Evolutionary conservation across 176 grass and related monocot species (phyloP), one percentile per base, ranked within the genome.

Genomic region (Oryza meyeriana): DNA sequence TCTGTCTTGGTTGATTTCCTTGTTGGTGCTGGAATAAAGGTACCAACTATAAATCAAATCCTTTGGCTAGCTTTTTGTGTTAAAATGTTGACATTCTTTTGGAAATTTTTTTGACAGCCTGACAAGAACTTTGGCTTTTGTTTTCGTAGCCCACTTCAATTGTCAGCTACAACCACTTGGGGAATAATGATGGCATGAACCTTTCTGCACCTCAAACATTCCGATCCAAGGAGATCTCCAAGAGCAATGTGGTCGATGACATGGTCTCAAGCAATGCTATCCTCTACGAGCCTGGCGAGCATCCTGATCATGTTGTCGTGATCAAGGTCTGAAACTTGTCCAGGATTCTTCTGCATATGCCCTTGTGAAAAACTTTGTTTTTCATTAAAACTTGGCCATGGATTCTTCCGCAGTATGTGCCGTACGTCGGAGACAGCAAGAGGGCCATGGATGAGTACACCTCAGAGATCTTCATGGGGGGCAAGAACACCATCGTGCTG

Each of bases 361-460:
- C 18, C 12, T 28, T 32, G 3, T 24, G n/a, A 8, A 57, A 73
- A 18, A 3, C 0, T 12, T 69, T 17, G 10, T 16, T 64, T 63
- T 78, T 17, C 1, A 31, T 31, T 84, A 27, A 74, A 64, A 34
- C 29, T 39, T 84, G 12, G 0, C 5, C 41, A 22, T 59, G n/a
- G 9, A 57, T 75, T 70, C 8, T 76, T 82, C 35, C 80, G 64
- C 77, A 98, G 95, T 95, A 98, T 42, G 95, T 98, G 33, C 95
- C 95, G 1, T 98, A 98, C 45, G 95, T 98, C 3, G 95, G 88
- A 22, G 95, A 98, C 88, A 98, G 95, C 61, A 98, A 98, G 88
- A 88, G 95, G 68, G 95, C 95, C 10, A 98, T 98, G 95, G 95
- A 98, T 38, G 95, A 98, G 83, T 95, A 98, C 83, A 98, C 96